Evolutionary conservation across 2,329 filamentous ascomycete species (phyloP), one percentile per base, ranked within the genome.

Genomic region (Aspergillus candidus): DNA sequence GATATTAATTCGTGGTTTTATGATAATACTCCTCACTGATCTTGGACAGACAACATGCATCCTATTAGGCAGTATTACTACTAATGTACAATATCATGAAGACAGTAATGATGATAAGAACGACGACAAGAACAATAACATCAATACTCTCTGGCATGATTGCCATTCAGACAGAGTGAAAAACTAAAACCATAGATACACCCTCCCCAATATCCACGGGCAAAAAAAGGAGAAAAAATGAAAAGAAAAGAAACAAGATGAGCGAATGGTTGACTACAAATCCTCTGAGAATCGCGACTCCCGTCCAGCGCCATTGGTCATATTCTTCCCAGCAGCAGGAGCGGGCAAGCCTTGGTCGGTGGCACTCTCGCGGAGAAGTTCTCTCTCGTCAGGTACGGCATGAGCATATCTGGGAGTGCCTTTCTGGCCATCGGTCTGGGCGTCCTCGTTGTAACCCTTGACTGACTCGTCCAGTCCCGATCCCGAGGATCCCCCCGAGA

Each of bases 261-360:
- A n/a, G n/a, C 36, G 14, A 50, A 18, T 18, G 4, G 2, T 18
- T 11, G 11, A 53, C 59, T 45, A 67, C 41, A 68, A 42, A 50
- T 66, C 62, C 35, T 68, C 65, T 1, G 63, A 66, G 43, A 68
- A 68, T 38, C 61, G 53, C 2, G 64, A 67, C 35, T 63, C 63
- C 5, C 65, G 57, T 11, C 49, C 55, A 11, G 58, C 51, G 42
- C 55, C 58, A 35, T 54, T 44, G 33, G 56, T 60, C 11, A 38
- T 12, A 41, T 44, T 51, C 30, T 61, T 60, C n/a, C 46, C 48
- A 36, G 55, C 44, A n/a, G 43, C 41, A 5, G 61, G 61, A 4
- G 48, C 53, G 35, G 56, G 54, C 18, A 66, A 49, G 8, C 58
- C 56, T 12, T 63, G 62, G 8, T 62, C 62, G 8, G 44, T 32